A percentile compares a stretch with the other conserved stretches of the same genome.
Conservation (phyloP, 139 green algal genomes). For the Spirogloea muscicola region DNA sequence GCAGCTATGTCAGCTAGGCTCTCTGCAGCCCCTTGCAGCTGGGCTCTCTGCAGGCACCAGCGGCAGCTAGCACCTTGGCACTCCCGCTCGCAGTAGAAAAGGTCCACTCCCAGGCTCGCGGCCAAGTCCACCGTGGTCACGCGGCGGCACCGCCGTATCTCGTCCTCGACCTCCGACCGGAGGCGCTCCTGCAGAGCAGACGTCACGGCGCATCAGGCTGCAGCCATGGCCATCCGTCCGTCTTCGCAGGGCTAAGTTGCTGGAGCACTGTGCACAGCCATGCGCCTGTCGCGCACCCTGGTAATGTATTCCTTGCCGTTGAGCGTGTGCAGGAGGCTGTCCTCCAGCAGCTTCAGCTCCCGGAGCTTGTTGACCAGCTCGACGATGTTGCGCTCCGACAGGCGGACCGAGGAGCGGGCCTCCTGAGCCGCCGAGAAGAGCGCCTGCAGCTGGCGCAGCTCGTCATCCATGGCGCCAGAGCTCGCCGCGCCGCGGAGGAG, state of each 20-base stretch:
- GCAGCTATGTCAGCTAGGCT: too few relatives aligned
- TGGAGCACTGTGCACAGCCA: too few relatives aligned
- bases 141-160: slow-evolving; percentile 31
- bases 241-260: too few relatives aligned
- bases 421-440: slow-evolving; percentile 29
- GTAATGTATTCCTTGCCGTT: slow-evolving; percentile 49
- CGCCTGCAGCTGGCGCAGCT: slow-evolving; percentile 28
- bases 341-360: slow-evolving; percentile 42
- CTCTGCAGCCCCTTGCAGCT: too few relatives aligned
- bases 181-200: slow-evolving; percentile 24
- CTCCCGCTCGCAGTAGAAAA: slow-evolving; percentile 45
- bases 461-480: slow-evolving; percentile 43
- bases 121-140: slow-evolving; percentile 49
- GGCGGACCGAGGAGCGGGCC: slow-evolving; percentile 4
- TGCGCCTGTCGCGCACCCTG: too few relatives aligned
- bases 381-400: slow-evolving; percentile 51
- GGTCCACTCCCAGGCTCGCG: slow-evolving; percentile 31
- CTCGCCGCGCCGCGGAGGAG: too few relatives aligned
- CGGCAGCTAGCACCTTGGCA: too few relatives aligned
- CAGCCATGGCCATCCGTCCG: not conserved
- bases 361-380: slow-evolving; percentile 50
- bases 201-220: too few relatives aligned
- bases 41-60: too few relatives aligned
- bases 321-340: slow-evolving; percentile 50
- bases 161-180: slow-evolving; percentile 33